Base-by-base conservation (phyloP, 345 rosid species). In the Erucastrum elatum region DNA sequence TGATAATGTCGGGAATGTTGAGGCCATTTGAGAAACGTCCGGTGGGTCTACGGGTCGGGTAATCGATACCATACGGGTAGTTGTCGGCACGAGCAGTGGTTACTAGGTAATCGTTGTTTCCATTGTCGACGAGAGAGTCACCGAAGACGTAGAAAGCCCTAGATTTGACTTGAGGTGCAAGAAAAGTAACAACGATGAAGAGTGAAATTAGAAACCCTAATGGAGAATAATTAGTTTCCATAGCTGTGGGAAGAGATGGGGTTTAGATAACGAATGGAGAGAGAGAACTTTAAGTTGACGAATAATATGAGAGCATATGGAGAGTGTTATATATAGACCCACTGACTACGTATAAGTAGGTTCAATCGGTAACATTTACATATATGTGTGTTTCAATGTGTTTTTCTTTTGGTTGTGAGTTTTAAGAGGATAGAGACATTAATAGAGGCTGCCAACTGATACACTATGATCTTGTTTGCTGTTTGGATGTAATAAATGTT, bases 21-120 rank as follows among this genome's bases (percentile, higher is more conserved):
- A 90, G 85, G 79, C 98, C 98, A 58, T 92, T 94, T 60, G 97
- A 90, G 87, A 94, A 94, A 30, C 91, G 94, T 9, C 98, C 91
- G 0, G 93, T 92, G 65, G 98, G 81, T 33, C 77, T 75, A 63
- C 80, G 92, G 80, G 90, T 87, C 3, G 94, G 93, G 68, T 68
- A 87, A 62, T 92, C 97, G n/a, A 92, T 80, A 71, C 98, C 96
- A 33, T 92, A 94, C 0, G 97, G 98, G 5, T 84, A 87, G 0
- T 86, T 72, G 46, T 94, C 94, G 0, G 98, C 98, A 0, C 97
- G 87, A 4, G 97, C 97, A 4, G 94, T 85, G 75, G 96, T 94
- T 13, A 83, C 77, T 29, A 94, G 87, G 87, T 88, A 92, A 81
- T 89, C 85, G 58, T 94, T 92, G 85, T 94, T 94, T 77, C 96